Base-by-base conservation (phyloP, 2,329 filamentous ascomycete genomes). In the Parafenestella ontariensis region DNA sequence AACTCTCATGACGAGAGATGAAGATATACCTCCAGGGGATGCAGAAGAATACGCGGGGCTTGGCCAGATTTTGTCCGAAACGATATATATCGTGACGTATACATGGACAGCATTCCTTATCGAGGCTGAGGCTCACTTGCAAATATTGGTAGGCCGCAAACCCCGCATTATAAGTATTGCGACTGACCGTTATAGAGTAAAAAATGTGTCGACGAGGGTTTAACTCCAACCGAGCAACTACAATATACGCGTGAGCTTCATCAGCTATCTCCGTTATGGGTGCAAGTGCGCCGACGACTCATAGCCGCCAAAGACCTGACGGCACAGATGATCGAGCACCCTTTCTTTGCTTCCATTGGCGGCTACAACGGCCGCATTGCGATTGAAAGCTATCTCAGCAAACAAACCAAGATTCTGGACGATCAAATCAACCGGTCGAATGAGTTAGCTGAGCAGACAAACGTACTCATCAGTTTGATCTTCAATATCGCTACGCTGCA, bases 401-500 rank as follows among this genome's bases (percentile, higher is more conserved):
- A 40, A 20, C 29, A 48, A 7, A 23, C 21, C 45, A 54, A 45
- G 48, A 31, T 56, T 5, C 9, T 62, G 3, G 49, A 60, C 6
- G 54, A 63, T 23, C 52, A 58, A 5, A 55, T 58, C 26, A 43
- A 21, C 10, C 52, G 52, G 4, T 63, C 54, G 31, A 51, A 54
- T n/a, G 54, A 62, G 15, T 33, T 52, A 11, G 49, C 49, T 4
- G 52, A 45, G 15, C 49, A 58, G 31, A 61, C 57, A 2, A 60
- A 63, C 2, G 54, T 54, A 5, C 55, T 60, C 41, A 58, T 63
- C 46, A 54, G 46, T 28, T 21, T 58, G 11, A 54, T 63, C 11
- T 52, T 61, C 26, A 56, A 54, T 17, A 58, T 63, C 24, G 57
- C 58, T 13, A 52, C 54, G 9, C 24, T 63, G 3, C 57, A 63